Evolutionary conservation across 169 alveolate species (phyloP).

Genomic region (Eimeria falciformis): DNA sequence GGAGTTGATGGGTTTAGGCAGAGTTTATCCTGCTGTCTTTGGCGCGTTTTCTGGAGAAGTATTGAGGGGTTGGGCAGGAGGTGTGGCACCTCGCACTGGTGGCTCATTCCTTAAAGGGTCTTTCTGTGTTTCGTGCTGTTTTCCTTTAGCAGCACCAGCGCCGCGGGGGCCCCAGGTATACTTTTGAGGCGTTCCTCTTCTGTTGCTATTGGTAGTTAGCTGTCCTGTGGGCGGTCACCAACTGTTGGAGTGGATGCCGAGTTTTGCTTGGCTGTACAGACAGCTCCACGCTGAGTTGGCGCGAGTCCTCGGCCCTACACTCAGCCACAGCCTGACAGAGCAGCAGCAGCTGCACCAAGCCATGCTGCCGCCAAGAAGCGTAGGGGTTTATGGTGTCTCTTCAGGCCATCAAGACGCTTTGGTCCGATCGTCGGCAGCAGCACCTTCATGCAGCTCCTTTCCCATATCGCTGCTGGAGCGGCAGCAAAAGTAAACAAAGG

Average conservation of each 20-base stretch:
- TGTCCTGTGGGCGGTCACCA: too few relatives aligned
- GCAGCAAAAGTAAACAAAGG: slow-evolving; percentile 3
- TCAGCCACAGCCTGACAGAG: too few relatives aligned
- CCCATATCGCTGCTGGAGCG: slow-evolving; percentile 28
- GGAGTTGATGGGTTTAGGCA: too few relatives aligned
- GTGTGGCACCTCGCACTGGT: slow-evolving; percentile 1
- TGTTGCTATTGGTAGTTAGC: too few relatives aligned
- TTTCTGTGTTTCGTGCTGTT: too few relatives aligned
- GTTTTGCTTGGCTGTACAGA: too few relatives aligned
- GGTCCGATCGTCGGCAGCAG: slow-evolving; percentile 6
- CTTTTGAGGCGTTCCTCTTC: too few relatives aligned
- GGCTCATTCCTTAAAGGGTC: slow-evolving; percentile 42
- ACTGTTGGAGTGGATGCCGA: too few relatives aligned
- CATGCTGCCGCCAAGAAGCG: slow-evolving; percentile 29
- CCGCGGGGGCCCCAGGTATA: slow-evolving; percentile 31
- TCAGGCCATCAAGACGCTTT: slow-evolving; percentile 6
- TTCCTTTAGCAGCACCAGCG: slow-evolving; percentile 21
- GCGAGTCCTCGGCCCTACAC: too few relatives aligned
- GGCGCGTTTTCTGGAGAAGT: slow-evolving; percentile 12
- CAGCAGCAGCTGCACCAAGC: too few relatives aligned
- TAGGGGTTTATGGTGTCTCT: not conserved
- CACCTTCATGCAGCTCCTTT: slow-evolving; percentile 57
- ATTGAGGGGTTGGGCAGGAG: not conserved
- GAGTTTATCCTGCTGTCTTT: slow-evolving; percentile 11
- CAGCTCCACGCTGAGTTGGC: too few relatives aligned